Evolutionary conservation across 805 yeast genomes (phyloP), one percentile per base, ranked within the genome.

Genomic region (Kuraishia piskuri): DNA sequence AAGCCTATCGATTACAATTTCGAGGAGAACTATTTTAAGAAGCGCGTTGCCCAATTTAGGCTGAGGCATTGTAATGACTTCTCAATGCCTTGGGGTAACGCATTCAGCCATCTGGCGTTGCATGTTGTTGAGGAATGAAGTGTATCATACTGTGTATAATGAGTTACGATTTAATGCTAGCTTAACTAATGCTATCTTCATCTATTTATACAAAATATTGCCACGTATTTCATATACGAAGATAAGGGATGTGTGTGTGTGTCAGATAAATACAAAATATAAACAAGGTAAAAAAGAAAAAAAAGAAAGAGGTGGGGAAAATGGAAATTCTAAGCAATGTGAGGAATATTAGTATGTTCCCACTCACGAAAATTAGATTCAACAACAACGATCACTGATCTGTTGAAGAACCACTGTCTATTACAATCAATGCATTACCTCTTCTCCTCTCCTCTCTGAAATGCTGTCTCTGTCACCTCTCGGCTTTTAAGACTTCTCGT

Each of bases 401-500:
- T 9, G 10, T 10, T 23, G 25, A 20, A n/a, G 37, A 50, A 50
- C 31, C 44, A 49, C 21, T 23, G 44, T 17, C 44, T 22, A 49
- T n/a, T 23, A 20, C 22, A 36, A 25, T n/a, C 24, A 8, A 44
- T 37, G 46, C 44, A 31, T n/a, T 31, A 31, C 40, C 40, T 31
- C 40, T 31, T 31, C 7, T 31, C 40, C 40, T 10, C 24, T 31
- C 40, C 14, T 31, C 7, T 31, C 40, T n/a, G 19, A 17, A 36
- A 50, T 20, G 46, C 22, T 36, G 52, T 22, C 19, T 50, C 22
- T 31, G 25, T 36, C 47, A 31, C 47, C 25, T 23, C n/a, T 31
- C 23, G 8, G 2, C 12, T 17, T 22, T 60, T 66, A 79, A 55
- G 83, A 79, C 49, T 70, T 67, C 65, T 79, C 83, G 70, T 87